phyloP scores from a whole-genome alignment of 2,329 filamentous ascomycete species.

The Aspergillus brasiliensis region DNA sequence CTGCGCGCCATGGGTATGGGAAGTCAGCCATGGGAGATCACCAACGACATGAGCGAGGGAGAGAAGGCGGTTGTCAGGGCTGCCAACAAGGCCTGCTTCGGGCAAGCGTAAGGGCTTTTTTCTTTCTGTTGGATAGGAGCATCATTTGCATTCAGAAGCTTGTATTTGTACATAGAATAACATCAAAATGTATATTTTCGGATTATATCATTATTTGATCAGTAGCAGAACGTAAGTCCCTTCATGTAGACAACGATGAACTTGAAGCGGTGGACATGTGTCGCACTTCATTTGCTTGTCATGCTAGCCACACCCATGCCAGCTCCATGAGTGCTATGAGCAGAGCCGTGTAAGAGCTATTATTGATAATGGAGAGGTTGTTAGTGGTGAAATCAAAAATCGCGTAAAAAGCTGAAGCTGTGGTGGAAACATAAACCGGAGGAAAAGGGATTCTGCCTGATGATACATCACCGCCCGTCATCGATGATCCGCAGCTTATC shows the following conservation, averaged over 20 bases:
- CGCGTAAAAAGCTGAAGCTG: neutral
- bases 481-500: neutral
- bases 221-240: neutral
- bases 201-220: neutral
- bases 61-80: constrained; percentile 54
- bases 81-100: constrained; percentile 60
- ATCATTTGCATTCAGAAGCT: neutral
- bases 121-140: neutral
- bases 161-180: neutral
- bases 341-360: too few relatives aligned
- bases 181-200: neutral
- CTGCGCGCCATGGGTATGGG: constrained; percentile 59
- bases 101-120: constrained; percentile 8
- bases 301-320: too few relatives aligned
- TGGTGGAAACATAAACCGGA: neutral
- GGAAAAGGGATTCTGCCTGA: neutral
- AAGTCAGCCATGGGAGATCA: constrained; percentile 52
- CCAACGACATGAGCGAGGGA: constrained; percentile 50
- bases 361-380: too few relatives aligned
- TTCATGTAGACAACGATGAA: too few relatives aligned
- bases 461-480: neutral
- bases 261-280: too few relatives aligned
- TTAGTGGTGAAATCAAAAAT: too few relatives aligned
- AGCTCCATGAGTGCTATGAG: too few relatives aligned
- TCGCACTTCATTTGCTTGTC: too few relatives aligned